Evolutionary conservation across 2,329 filamentous ascomycete species (phyloP).

Genomic region (Aspergillus sp.): DNA sequence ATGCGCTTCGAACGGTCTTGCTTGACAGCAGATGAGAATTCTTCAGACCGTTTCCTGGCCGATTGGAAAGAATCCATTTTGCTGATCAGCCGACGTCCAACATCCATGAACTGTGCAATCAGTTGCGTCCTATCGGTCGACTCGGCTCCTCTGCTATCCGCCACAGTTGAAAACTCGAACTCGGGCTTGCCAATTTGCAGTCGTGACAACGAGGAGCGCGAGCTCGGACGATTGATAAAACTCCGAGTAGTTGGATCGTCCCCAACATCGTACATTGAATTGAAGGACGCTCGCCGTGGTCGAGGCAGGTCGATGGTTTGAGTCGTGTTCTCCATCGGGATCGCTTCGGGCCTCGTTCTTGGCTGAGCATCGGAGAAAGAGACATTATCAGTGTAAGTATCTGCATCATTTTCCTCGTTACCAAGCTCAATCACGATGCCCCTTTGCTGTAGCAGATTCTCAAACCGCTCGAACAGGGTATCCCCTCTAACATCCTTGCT

Average conservation of each 20-base stretch:
- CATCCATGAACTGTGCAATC: constrained; percentile 44
- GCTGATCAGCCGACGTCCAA: constrained; percentile 42
- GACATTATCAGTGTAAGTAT: constrained; percentile 31
- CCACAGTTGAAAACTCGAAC: constrained; percentile 31
- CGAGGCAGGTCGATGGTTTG: constrained; percentile 35
- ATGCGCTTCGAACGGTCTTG: constrained; percentile 37
- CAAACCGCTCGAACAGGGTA: constrained; percentile 71
- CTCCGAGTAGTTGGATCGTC: constrained; percentile 56
- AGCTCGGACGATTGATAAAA: constrained; percentile 44
- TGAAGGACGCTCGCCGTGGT: constrained; percentile 59
- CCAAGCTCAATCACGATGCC: constrained; percentile 72
- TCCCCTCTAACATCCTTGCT: constrained; percentile 59
- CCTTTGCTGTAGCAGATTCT: constrained; percentile 68
- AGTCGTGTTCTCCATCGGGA: constrained; percentile 34
- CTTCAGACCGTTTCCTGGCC: constrained; percentile 31
- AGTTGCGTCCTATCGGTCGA: constrained; percentile 42
- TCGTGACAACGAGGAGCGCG: constrained; percentile 50
- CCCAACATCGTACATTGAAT: constrained; percentile 55
- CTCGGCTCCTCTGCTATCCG: constrained; percentile 20
- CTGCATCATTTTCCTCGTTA: constrained; percentile 46
- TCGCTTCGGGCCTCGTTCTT: constrained; percentile 25
- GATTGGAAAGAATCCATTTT: constrained; percentile 35
- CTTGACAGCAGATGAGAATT: constrained; percentile 35
- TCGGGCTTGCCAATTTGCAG: constrained; percentile 43
- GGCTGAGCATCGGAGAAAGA: constrained; percentile 30